A percentile compares a stretch with the other conserved stretches of the same genome.
Evolutionary conservation across 2,329 filamentous ascomycete species (phyloP).

Genomic region (Coniella vitis): DNA sequence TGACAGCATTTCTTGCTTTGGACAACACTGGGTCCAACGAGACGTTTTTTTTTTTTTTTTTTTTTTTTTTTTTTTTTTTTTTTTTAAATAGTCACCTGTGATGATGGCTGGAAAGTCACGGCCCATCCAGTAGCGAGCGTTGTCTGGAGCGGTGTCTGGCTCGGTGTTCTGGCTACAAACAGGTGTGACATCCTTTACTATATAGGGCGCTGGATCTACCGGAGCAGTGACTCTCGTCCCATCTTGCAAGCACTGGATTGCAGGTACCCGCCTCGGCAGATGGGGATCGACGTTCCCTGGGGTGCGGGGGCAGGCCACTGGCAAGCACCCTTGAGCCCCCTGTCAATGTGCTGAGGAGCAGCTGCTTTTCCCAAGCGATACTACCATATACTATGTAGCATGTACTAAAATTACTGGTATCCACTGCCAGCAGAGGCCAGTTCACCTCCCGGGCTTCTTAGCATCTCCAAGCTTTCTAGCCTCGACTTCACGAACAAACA

Average conservation of each 20-base stretch:
- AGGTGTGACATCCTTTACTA: conserved; percentile 2
- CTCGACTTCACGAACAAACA: not conserved
- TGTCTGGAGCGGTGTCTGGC: no score
- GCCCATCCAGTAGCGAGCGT: no score
- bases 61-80: no score
- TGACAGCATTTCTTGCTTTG: no score
- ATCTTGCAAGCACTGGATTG: conserved; percentile 1
- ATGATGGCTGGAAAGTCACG: no score
- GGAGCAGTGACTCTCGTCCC: not conserved
- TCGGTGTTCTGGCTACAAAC: not conserved
- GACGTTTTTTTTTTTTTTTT: no score
- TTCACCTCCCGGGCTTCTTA: not conserved
- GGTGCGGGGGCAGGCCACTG: conserved; percentile 1
- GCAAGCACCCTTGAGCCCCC: conserved; percentile 3
- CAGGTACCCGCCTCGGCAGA: conserved; percentile 12
- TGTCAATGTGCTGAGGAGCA: no score
- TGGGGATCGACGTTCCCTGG: conserved; percentile 1
- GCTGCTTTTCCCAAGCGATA: no score
- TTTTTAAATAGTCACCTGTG: no score
- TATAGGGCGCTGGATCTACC: conserved; percentile 1
- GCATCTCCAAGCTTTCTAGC: not conserved
- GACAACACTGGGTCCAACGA: no score
- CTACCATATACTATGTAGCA: not conserved
- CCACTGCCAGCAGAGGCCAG: conserved; percentile 1
- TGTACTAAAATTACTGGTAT: no score